Percentiles rank a stretch among this genome's conserved stretches.
phyloP scores from a whole-genome alignment of 1,284 basidiomycete genomes.

The Tilletia horrida region DNA sequence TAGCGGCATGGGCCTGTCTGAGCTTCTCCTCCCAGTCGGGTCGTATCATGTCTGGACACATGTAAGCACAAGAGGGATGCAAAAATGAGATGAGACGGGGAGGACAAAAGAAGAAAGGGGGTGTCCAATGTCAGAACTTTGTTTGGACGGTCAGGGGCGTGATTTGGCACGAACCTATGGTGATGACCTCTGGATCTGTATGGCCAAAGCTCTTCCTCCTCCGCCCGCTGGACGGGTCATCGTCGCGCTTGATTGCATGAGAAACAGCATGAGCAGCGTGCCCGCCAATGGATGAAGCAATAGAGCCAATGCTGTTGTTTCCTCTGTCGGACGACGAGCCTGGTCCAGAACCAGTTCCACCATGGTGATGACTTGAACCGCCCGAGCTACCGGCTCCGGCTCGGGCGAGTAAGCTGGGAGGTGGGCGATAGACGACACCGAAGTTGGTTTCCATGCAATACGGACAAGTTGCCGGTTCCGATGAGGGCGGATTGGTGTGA shows the following conservation, averaged over 20 bases:
- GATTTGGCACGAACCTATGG: slow-evolving; percentile 26
- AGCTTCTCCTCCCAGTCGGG: slow-evolving; percentile 51
- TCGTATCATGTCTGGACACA: slow-evolving; percentile 39
- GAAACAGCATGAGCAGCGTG: not conserved
- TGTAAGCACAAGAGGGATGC: not conserved
- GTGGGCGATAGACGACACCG: slow-evolving; percentile 83
- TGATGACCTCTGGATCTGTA: slow-evolving; percentile 44
- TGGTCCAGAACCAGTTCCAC: too few relatives aligned
- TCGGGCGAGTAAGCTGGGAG: slow-evolving; percentile 55
- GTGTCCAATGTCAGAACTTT: not conserved
- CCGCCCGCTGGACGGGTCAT: not conserved
- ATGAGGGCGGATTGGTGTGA: slow-evolving; percentile 41
- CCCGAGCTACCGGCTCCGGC: not conserved
- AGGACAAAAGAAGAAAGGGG: not conserved
- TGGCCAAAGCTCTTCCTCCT: slow-evolving; percentile 36
- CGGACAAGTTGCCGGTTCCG: slow-evolving; percentile 72
- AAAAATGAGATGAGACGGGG: slow-evolving; percentile 4
- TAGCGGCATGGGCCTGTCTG: slow-evolving; percentile 39
- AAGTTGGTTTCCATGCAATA: slow-evolving; percentile 97
- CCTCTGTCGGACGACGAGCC: not conserved
- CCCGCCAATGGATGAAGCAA: not conserved
- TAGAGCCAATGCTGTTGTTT: not conserved
- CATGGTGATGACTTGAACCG: too few relatives aligned
- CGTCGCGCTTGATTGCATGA: not conserved
- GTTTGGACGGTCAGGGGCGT: too few relatives aligned